Conservation (phyloP, 2,329 filamentous ascomycete genomes). For the Proliferodiscus dingleyae region DNA sequence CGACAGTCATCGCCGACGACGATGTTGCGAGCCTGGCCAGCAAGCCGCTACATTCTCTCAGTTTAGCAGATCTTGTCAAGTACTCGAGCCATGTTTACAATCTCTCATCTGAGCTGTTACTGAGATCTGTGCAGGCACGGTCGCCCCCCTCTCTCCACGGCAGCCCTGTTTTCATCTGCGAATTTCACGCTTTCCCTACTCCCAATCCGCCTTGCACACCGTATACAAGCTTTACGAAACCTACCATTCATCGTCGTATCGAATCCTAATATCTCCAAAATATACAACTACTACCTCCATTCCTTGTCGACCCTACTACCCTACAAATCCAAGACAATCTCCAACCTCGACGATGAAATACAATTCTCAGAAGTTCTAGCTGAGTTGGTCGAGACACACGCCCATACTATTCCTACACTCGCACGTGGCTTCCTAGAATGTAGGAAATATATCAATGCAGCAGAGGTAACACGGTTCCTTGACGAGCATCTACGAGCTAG, state of each 20-base stretch:
- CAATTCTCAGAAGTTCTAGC: slow-evolving; percentile 89
- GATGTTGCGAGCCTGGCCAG: slow-evolving; percentile 76
- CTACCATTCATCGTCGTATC: slow-evolving; percentile 96
- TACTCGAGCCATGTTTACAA: slow-evolving; percentile 37
- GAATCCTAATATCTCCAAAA: slow-evolving; percentile 90
- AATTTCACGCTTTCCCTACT: slow-evolving; percentile 94
- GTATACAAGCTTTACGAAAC: slow-evolving; percentile 88
- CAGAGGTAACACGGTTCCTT: slow-evolving; percentile 83
- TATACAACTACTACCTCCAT: slow-evolving; percentile 95
- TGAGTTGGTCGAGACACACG: slow-evolving; percentile 91
- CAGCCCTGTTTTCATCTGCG: slow-evolving; percentile 79
- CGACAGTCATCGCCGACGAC: slow-evolving; percentile 58
- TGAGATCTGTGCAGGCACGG: slow-evolving; percentile 51
- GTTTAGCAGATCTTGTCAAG: slow-evolving; percentile 84
- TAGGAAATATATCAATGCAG: slow-evolving; percentile 76
- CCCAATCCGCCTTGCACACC: slow-evolving; percentile 85
- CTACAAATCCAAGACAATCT: slow-evolving; percentile 57
- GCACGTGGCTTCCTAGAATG: slow-evolving; percentile 92
- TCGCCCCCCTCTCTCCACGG: slow-evolving; percentile 74
- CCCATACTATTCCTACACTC: slow-evolving; percentile 89
- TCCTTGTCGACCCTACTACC: slow-evolving; percentile 86
- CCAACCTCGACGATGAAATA: slow-evolving; percentile 79
- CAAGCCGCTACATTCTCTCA: slow-evolving; percentile 73
- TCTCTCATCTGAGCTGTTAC: neutral
- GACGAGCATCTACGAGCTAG: slow-evolving; percentile 90